phyloP scores from a whole-genome alignment of 371 early-diverging fungal species.

The Batrachochytrium dendrobatidis region DNA sequence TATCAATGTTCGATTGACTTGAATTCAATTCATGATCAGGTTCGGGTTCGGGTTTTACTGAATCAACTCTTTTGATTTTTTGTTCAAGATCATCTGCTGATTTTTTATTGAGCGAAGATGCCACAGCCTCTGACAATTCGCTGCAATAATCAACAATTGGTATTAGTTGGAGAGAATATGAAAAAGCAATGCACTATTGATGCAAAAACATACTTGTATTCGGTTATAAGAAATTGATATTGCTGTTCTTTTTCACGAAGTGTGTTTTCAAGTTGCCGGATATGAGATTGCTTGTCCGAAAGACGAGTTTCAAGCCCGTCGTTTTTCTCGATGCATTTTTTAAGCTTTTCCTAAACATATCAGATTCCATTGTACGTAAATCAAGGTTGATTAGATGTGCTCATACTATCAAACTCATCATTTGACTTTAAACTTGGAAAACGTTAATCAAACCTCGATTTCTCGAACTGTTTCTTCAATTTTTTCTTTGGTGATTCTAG shows the following conservation, averaged over 20 bases:
- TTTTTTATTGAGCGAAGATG: slow-evolving; percentile 11
- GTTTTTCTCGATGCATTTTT: slow-evolving; percentile 1
- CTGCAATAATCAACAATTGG: neutral
- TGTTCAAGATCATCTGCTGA: too few relatives aligned
- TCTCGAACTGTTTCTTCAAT: slow-evolving; percentile 8
- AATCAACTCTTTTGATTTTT: too few relatives aligned
- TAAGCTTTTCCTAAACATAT: slow-evolving; percentile 4
- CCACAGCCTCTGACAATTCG: slow-evolving; percentile 20
- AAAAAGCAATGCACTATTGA: neutral
- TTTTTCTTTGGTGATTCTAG: slow-evolving; percentile 11
- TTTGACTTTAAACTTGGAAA: too few relatives aligned
- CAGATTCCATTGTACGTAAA: too few relatives aligned
- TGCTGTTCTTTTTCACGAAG: slow-evolving; percentile 34
- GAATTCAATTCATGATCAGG: too few relatives aligned
- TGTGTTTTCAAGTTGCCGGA: slow-evolving; percentile 17
- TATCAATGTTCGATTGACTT: too few relatives aligned
- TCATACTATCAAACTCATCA: too few relatives aligned
- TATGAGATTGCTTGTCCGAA: slow-evolving; percentile 11
- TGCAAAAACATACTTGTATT: slow-evolving; percentile 27
- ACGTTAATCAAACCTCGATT: slow-evolving; percentile 12
- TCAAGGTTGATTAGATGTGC: too few relatives aligned
- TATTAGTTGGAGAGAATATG: neutral
- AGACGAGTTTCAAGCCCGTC: slow-evolving; percentile 17
- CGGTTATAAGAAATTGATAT: slow-evolving; percentile 34
- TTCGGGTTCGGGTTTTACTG: too few relatives aligned